These are phyloP conservation scores for Beauveria caledonica DNA, from an alignment of 2,329 filamentous ascomycete species.

Conservation along the genomic window DNA sequence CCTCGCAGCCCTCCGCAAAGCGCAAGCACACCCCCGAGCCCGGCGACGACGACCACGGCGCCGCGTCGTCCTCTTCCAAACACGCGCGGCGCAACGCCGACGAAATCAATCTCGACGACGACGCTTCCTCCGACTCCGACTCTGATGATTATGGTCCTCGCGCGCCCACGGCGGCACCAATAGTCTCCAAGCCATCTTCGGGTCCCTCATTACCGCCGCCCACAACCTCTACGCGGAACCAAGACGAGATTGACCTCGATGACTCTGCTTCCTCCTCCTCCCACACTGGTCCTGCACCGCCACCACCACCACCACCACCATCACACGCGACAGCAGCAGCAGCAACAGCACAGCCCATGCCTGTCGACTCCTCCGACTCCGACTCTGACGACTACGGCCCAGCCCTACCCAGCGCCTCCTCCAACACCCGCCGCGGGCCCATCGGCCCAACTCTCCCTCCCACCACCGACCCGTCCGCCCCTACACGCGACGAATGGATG, in stretches of 20 bases:
- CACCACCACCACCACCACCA: constrained; percentile 25
- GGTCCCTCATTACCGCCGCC: constrained; percentile 17
- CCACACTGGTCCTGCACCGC: constrained; percentile 29
- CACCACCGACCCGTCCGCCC: constrained; percentile 28
- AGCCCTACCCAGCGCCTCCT: constrained; percentile 38
- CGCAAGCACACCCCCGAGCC: constrained; percentile 48
- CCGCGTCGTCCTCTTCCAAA: constrained; percentile 33
- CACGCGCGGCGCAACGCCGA: constrained; percentile 35
- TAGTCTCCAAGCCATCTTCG: constrained; percentile 15
- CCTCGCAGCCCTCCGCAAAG: constrained; percentile 56
- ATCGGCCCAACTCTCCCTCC: constrained; percentile 28
- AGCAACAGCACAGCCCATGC: constrained; percentile 23
- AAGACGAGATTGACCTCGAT: constrained; percentile 33
- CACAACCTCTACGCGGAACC: constrained; percentile 19
- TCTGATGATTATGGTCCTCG: constrained; percentile 33
- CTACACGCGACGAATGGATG: constrained; percentile 78
- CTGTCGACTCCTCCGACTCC: constrained; percentile 16
- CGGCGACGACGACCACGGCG: constrained; percentile 17
- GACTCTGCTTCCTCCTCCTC: constrained; percentile 28
- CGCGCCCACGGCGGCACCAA: constrained; percentile 12
- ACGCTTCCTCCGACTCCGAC: constrained; percentile 28
- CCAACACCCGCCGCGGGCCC: constrained; percentile 39
- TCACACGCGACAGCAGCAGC: neutral
- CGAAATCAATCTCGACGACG: constrained; percentile 38
- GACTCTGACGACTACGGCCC: constrained; percentile 46